Conservation (phyloP, 2,329 filamentous ascomycete species). For the Fragosphaeria purpurea region DNA sequence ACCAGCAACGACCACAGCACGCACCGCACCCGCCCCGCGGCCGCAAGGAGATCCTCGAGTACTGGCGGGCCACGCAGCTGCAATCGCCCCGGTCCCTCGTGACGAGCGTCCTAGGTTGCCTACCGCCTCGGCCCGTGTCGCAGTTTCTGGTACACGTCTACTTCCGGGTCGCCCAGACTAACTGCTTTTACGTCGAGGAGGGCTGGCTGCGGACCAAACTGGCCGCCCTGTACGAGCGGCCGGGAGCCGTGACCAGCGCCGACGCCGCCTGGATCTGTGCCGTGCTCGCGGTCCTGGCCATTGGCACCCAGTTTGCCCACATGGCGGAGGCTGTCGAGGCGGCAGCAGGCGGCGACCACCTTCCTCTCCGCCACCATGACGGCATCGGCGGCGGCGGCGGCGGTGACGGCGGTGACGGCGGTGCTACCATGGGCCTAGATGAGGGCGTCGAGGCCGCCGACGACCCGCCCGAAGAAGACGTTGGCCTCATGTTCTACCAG, state of each 20-base stretch:
- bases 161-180: slow-evolving; percentile 37
- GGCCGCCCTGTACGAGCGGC: slow-evolving; percentile 30
- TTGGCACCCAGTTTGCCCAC: slow-evolving; percentile 41
- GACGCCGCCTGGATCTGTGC: slow-evolving; percentile 34
- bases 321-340: slow-evolving; percentile 33
- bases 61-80: slow-evolving; percentile 26
- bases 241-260: slow-evolving; percentile 25
- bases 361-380: no score
- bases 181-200: slow-evolving; percentile 38
- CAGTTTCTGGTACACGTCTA: slow-evolving; percentile 36
- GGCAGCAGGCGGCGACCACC: not conserved
- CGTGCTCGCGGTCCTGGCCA: slow-evolving; percentile 36
- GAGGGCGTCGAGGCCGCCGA: slow-evolving; percentile 11
- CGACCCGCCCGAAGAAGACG: slow-evolving; percentile 35
- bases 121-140: slow-evolving; percentile 36
- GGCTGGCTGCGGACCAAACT: slow-evolving; percentile 32
- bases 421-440: no score
- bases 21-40: slow-evolving; percentile 20
- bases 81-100: slow-evolving; percentile 29
- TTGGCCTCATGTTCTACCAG: slow-evolving; percentile 47
- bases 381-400: no score
- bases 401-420: no score
- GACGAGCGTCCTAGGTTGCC: slow-evolving; percentile 27
- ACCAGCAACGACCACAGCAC: slow-evolving; percentile 27
- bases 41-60: slow-evolving; percentile 5